phyloP scores from a whole-genome alignment of 2,329 filamentous ascomycete species.

The Monilinia laxa region DNA sequence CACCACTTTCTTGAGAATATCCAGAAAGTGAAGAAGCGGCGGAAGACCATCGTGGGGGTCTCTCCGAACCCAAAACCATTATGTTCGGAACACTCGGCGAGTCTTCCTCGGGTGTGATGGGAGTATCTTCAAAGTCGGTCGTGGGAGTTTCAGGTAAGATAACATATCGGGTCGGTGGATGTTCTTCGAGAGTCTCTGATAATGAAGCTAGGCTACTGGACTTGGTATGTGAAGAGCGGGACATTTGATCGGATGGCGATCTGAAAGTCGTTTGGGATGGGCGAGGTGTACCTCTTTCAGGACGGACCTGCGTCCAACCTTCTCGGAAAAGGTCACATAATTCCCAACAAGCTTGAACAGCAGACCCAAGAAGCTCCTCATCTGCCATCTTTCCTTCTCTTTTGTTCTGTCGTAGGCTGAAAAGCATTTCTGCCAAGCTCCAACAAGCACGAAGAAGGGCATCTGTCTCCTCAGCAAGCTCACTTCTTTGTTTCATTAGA shows the following conservation, averaged over 20 bases:
- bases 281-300: slow-evolving; percentile 80
- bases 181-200: slow-evolving; percentile 47
- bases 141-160: slow-evolving; percentile 78
- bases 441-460: slow-evolving; percentile 83
- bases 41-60: slow-evolving; percentile 66
- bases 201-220: slow-evolving; percentile 50
- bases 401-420: slow-evolving; percentile 80
- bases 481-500: slow-evolving; percentile 89
- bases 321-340: slow-evolving; percentile 90
- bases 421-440: slow-evolving; percentile 89
- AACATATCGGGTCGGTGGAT: slow-evolving; percentile 26
- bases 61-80: slow-evolving; percentile 74
- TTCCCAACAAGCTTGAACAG: slow-evolving; percentile 92
- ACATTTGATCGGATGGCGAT: slow-evolving; percentile 24
- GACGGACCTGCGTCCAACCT: slow-evolving; percentile 85
- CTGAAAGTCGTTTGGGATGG: slow-evolving; percentile 73
- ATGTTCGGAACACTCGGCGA: slow-evolving; percentile 81
- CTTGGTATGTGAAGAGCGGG: slow-evolving; percentile 38
- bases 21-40: slow-evolving; percentile 73
- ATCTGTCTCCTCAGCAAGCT: slow-evolving; percentile 78
- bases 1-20: slow-evolving; percentile 70
- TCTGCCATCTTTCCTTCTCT: slow-evolving; percentile 71
- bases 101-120: slow-evolving; percentile 76
- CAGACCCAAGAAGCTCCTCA: slow-evolving; percentile 81
- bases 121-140: slow-evolving; percentile 91